Percentiles rank a stretch among this genome's conserved stretches.
Evolutionary conservation across 331 rosid species (phyloP).

Genomic region (Cydonia oblonga): DNA sequence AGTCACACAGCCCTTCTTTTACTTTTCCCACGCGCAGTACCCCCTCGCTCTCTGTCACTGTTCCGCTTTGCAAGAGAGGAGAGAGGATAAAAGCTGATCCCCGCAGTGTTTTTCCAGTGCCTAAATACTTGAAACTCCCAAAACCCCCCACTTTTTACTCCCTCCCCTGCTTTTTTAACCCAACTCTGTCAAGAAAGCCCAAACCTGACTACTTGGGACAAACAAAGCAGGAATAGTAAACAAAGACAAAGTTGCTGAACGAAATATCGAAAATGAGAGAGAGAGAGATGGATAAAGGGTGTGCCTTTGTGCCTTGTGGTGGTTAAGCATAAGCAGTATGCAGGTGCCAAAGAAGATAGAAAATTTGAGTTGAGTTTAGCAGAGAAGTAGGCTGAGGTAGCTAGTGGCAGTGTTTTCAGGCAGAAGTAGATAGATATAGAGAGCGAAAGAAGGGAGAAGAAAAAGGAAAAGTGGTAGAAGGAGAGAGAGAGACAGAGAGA

Average conservation of each 20-base stretch:
- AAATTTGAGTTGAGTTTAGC: neutral
- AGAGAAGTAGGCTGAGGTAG: neutral
- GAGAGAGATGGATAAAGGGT: conserved; percentile 21
- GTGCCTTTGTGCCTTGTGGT: conserved; percentile 27
- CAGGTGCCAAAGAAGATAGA: conserved; percentile 13
- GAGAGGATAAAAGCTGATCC: no score
- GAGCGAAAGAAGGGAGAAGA: neutral
- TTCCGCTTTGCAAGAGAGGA: no score
- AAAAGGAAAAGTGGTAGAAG: neutral
- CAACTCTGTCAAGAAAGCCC: conserved; percentile 26
- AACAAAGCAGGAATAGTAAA: conserved; percentile 12
- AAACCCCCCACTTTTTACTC: neutral
- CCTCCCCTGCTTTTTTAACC: conserved; percentile 8
- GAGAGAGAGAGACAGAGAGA: conserved; percentile 3
- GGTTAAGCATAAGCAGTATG: conserved; percentile 28
- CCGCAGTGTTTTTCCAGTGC: conserved; percentile 18
- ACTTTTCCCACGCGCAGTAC: neutral
- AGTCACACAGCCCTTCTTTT: neutral
- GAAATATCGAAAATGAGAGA: no score
- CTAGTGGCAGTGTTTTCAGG: conserved; percentile 10
- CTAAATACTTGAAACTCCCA: conserved; percentile 4
- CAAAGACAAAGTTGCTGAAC: neutral
- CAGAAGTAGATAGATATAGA: neutral
- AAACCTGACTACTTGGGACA: conserved; percentile 28
- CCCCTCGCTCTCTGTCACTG: neutral